Conservation (phyloP, 257 asterid genomes). For the Solanum tarijense region DNA sequence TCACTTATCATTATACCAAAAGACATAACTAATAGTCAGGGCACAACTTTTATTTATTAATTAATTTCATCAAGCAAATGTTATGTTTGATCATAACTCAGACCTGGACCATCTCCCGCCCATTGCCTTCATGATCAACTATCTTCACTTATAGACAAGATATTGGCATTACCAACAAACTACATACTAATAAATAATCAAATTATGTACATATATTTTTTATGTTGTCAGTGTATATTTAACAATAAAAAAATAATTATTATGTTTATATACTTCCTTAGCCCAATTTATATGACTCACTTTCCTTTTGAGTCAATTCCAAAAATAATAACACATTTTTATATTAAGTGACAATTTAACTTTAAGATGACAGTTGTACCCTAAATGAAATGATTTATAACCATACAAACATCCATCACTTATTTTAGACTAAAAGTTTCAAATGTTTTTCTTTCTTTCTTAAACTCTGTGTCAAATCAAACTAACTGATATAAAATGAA, state of each 20-base stretch:
- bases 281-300: too few species aligned
- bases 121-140: neutral
- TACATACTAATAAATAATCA: neutral
- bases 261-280: too few species aligned
- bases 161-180: too few species aligned
- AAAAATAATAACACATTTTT: neutral
- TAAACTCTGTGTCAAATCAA: accelerated
- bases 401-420: accelerated
- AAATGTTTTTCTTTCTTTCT: too few species aligned
- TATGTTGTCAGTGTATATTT: neutral
- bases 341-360: too few species aligned
- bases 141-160: too few species aligned
- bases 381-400: neutral
- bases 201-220: neutral
- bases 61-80: too few species aligned
- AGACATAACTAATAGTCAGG: too few species aligned
- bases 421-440: accelerated
- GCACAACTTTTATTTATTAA: too few species aligned
- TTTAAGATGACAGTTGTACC: too few species aligned
- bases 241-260: neutral
- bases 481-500: too few species aligned
- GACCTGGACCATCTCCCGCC: neutral
- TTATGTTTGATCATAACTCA: neutral
- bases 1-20: too few species aligned
- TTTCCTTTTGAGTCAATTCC: accelerated